Evolutionary conservation across 306 rosid species (phyloP).

Genomic region (Quercus cerris): DNA sequence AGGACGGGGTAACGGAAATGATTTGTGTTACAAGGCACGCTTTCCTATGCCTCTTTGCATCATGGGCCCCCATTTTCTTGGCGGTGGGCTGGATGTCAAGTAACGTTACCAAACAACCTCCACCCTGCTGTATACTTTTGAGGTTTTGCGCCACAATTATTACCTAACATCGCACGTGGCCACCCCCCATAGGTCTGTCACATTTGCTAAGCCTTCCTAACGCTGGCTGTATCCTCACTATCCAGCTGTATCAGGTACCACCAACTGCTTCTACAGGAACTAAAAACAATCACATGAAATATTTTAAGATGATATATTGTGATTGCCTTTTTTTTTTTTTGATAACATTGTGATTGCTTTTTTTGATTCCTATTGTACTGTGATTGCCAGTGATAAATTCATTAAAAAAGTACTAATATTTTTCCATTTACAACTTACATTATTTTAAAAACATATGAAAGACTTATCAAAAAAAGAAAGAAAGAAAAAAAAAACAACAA

Average conservation of each 20-base stretch:
- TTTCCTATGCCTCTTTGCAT: background rate
- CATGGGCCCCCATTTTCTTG: constrained; percentile 10
- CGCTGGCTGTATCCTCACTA: constrained; percentile 19
- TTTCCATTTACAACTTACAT: too few species aligned
- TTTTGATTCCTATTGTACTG: too few species aligned
- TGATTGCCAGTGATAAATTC: too few species aligned
- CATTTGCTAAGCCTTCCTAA: background rate
- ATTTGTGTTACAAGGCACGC: background rate
- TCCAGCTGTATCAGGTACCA: constrained; percentile 45
- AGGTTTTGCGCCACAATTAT: constrained; percentile 17
- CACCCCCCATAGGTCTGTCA: constrained; percentile 24
- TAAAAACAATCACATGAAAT: too few species aligned
- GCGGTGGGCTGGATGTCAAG: constrained; percentile 15
- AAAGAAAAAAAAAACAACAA: too few species aligned
- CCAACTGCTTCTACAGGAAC: background rate
- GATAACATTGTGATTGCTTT: too few species aligned
- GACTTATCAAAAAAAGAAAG: too few species aligned
- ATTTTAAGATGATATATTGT: too few species aligned
- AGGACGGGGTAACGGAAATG: background rate
- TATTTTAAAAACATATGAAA: too few species aligned
- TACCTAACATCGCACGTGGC: constrained; percentile 34
- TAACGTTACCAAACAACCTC: background rate
- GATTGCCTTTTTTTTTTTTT: too few species aligned
- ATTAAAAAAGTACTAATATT: too few species aligned
- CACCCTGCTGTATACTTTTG: background rate